Conservation (phyloP, 2,329 filamentous ascomycete species). For the Pseudogymnoascus sp. region DNA sequence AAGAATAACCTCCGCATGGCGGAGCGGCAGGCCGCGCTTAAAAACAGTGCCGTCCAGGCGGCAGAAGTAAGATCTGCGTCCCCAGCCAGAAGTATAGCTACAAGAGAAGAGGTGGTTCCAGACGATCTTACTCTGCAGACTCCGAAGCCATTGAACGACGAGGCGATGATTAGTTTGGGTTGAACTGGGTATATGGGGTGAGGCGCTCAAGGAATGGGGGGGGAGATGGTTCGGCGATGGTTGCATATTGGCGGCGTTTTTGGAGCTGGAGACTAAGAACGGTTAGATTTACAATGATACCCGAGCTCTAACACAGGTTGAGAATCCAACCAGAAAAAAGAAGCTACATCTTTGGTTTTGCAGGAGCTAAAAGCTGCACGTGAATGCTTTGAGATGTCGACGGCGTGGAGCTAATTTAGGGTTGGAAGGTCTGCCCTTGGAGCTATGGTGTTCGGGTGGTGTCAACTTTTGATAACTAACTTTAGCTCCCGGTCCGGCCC, state of each 20-base stretch:
- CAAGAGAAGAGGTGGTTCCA: not conserved
- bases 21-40: constrained; percentile 22
- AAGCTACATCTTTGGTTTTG: not conserved
- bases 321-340: constrained; percentile 2
- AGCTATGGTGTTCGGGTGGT: not conserved
- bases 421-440: not conserved
- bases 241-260: constrained; percentile 3
- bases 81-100: not conserved
- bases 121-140: not conserved
- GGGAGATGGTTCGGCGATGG: not conserved
- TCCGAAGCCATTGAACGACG: constrained; percentile 5
- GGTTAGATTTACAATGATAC: constrained; percentile 8
- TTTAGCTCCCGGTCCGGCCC: not conserved
- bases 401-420: not conserved
- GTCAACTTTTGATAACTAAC: not conserved
- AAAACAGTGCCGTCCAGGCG: not conserved
- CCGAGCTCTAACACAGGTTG: constrained; percentile 1
- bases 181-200: not conserved
- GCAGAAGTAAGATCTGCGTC: not conserved
- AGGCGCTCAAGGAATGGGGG: not conserved
- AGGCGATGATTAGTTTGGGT: constrained; percentile 3
- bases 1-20: constrained; percentile 25
- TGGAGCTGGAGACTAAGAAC: not conserved
- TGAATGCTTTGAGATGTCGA: constrained; percentile 1
- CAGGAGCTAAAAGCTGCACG: not conserved